Base-by-base conservation (phyloP, 176 grass and related monocot genomes). In the Phyllostachys edulis region DNA sequence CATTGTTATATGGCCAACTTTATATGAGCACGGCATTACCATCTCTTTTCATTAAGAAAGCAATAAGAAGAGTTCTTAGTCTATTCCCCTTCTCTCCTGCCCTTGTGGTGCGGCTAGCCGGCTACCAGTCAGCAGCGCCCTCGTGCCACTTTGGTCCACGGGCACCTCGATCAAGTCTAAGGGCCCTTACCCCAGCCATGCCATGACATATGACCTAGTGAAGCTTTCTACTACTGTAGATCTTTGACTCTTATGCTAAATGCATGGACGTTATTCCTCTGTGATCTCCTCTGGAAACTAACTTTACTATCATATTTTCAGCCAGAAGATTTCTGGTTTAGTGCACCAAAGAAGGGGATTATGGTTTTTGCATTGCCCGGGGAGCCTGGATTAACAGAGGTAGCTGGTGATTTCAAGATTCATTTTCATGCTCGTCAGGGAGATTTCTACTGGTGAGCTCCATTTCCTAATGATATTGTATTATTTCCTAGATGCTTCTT, bases 301-400 rank as follows among this genome's bases (percentile, higher is more conserved):
- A 84, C 27, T 80, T 86, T 82, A 54, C 68, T 45, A 69, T 84
- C 83, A 52, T 92, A n/a, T 76, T 89, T 94, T 90, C 85, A 96
- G 97, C 97, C 93, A 76, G 97, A 99, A 91, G 97, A 99, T 92
- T 96, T 92, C 69, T 99, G 97, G 97, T 99, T 99, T 85, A 96
- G 81, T 84, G 93, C 97, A 84, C 97, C 93, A 79, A 99, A 90
- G 80, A 99, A 94, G 84, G 97, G 93, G 46, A 94, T 99, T 59
- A 96, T 99, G 93, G 97, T 99, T 67, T 99, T 99, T 82, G 97
- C 93, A 47, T 91, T 99, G 76, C 97, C 97, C 8, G 93, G 97
- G 27, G 97, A 99, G 63, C 93, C 93, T 85, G 96, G 96, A 83
- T 87, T 96, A 88, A 80, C 96, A 42, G 90, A 99, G 74, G 80